A percentile compares a stretch with the other conserved stretches of the same genome.
These are phyloP conservation scores for Pythium phragmiticola DNA, from an alignment of 352 stramenopile genomes.

Conservation along the genomic window DNA sequence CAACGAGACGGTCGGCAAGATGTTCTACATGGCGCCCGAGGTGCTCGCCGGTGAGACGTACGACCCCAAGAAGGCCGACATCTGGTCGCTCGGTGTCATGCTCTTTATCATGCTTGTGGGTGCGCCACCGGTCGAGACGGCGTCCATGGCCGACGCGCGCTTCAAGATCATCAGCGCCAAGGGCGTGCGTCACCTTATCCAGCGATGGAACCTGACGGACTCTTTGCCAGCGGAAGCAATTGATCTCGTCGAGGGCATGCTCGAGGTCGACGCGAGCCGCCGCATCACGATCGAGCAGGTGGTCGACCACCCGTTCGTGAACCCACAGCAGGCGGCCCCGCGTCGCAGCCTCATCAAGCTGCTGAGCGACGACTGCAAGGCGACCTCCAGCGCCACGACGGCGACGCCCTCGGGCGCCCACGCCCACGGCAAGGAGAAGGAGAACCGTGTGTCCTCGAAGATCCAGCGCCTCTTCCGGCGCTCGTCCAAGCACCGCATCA, in stretches of 20 bases:
- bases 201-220: conserved; percentile 66
- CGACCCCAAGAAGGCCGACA: conserved; percentile 73
- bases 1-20: conserved; percentile 74
- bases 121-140: conserved; percentile 61
- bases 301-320: conserved; percentile 61
- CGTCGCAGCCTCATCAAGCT: conserved; percentile 12
- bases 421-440: conserved; percentile 5
- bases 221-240: conserved; percentile 49
- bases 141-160: conserved; percentile 51
- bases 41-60: conserved; percentile 61
- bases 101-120: conserved; percentile 83
- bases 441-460: conserved; percentile 21
- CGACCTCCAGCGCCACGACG: neutral
- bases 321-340: conserved; percentile 17
- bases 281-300: conserved; percentile 64
- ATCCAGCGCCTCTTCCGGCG: conserved; percentile 31
- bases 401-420: conserved; percentile 4
- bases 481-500: conserved; percentile 29
- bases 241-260: conserved; percentile 63
- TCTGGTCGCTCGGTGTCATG: conserved; percentile 87
- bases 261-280: conserved; percentile 52
- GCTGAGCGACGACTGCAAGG: conserved; percentile 18
- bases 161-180: conserved; percentile 64
- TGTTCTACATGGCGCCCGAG: conserved; percentile 87
- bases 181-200: conserved; percentile 57